Percentiles rank a stretch among this genome's conserved stretches.
Conservation (phyloP, 495 filamentous ascomycete genomes). For the Lentithecium fluviatile region DNA sequence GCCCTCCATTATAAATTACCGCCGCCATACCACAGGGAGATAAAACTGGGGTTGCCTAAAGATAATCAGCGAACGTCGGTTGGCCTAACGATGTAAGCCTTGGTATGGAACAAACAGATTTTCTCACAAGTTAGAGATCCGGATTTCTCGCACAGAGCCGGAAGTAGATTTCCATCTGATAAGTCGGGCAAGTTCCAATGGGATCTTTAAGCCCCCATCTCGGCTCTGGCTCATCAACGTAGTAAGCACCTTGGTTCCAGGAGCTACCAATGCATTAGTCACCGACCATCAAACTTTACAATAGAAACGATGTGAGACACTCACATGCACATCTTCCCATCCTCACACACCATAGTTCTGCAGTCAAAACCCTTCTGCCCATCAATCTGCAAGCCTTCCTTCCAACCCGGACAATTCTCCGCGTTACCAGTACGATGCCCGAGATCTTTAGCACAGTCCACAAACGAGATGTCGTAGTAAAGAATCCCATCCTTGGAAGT, state of each 20-base stretch:
- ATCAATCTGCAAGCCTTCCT: slow-evolving; percentile 5
- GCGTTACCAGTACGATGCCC: not conserved
- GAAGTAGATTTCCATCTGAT: not conserved
- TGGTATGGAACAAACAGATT: not conserved
- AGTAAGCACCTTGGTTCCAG: not conserved
- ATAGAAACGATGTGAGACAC: no score
- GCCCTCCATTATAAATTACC: no score
- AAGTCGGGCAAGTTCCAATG: not conserved
- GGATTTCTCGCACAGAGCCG: not conserved
- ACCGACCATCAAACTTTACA: no score
- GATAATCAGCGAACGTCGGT: no score
- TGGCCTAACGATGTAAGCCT: not conserved
- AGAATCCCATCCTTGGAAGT: not conserved
- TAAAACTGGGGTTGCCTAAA: no score
- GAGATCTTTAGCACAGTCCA: slow-evolving; percentile 10
- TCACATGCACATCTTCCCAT: not conserved
- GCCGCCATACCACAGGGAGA: no score
- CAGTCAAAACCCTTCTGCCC: not conserved
- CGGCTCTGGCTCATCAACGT: not conserved
- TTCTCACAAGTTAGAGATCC: not conserved
- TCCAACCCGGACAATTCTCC: slow-evolving; percentile 3
- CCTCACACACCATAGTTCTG: not conserved
- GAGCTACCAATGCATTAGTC: no score
- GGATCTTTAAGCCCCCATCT: not conserved
- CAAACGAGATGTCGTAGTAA: slow-evolving; percentile 27